phyloP scores from a whole-genome alignment of 768 basidiomycete genomes.

The Hygrocybe punicea region DNA sequence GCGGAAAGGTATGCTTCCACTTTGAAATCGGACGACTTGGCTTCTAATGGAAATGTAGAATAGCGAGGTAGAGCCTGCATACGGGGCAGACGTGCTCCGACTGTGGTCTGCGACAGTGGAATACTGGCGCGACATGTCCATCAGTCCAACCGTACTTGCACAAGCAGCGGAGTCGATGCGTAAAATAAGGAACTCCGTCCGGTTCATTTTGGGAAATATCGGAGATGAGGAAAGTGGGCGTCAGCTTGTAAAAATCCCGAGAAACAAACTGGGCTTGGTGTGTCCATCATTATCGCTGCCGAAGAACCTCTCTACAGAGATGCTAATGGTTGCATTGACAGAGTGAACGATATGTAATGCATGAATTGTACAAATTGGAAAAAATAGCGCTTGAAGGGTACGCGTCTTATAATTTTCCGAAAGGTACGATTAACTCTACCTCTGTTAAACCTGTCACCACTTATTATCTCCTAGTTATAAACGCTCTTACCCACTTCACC shows the following conservation, averaged over 20 bases:
- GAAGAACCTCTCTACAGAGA: neutral
- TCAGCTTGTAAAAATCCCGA: constrained; percentile 37
- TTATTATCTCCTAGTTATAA: constrained; percentile 52
- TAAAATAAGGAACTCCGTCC: constrained; percentile 80
- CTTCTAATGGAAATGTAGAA: constrained; percentile 40
- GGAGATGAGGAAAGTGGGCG: constrained; percentile 35
- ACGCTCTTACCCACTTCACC: constrained; percentile 68
- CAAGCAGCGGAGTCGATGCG: constrained; percentile 74
- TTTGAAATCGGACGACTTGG: neutral
- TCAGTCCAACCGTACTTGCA: constrained; percentile 72
- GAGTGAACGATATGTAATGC: constrained; percentile 85
- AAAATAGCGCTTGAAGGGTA: constrained; percentile 65
- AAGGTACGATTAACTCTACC: constrained; percentile 49
- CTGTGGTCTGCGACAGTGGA: constrained; percentile 92
- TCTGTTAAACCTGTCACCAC: neutral
- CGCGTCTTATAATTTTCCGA: constrained; percentile 70
- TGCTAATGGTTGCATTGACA: constrained; percentile 26
- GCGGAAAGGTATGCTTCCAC: constrained; percentile 59
- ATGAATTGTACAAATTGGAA: constrained; percentile 76
- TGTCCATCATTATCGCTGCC: neutral
- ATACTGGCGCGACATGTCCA: constrained; percentile 83
- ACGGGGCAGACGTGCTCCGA: constrained; percentile 83
- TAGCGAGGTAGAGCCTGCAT: constrained; percentile 67
- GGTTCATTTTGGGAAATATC: constrained; percentile 84
- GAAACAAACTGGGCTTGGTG: constrained; percentile 61